Base-by-base conservation (phyloP, 371 early-diverging fungal genomes). In the Mucor mucedo region DNA sequence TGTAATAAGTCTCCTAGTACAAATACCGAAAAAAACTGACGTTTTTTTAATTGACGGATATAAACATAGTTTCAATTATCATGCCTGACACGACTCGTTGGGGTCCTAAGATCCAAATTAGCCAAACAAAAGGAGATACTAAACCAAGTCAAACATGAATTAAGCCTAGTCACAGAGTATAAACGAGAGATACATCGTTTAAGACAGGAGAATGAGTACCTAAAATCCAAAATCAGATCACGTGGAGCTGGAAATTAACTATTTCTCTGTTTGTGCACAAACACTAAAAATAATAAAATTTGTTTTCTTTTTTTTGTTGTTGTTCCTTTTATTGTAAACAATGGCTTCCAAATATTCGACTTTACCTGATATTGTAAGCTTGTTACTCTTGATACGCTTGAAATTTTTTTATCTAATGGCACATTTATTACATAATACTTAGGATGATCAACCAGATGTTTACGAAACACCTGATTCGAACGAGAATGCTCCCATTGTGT, bases 401-500 rank as follows among this genome's bases (percentile, higher is more conserved):
- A 6, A 42, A 16, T 35, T 30, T 28, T 62, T 27, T 55, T 48
- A 45, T 11, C 45, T 35, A 42, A 42, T 13, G n/a, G 21, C 21
- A 8, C 21, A n/a, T 21, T 47, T 47, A 47, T 42, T 6, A 35
- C 4, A 35, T 35, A 5, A 21, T 21, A 21, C 21, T 52, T 66
- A 89, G 88, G 88, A 88, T 68, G 89, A 87, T 62, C 91, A 91
- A 69, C 93, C 90, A 38, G 95, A 94, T 82, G 89, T 92, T 57
- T 93, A 89, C 73, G 95, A 94, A 64, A 92, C 93, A 5, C 82
- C 89, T n/a, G 95, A 91, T 67, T 79, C 75, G 30, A 62, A 60
- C 16, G 82, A 77, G 33, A 82, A 75, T 41, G 55, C 68, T 14
- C 80, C 82, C 32, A 69, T 76, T 29, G 73, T 73, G n/a, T 77